A percentile compares a stretch with the other conserved stretches of the same genome.
Conservation (phyloP, 2,329 filamentous ascomycete species). For the Ilyonectria mors-panacis region DNA sequence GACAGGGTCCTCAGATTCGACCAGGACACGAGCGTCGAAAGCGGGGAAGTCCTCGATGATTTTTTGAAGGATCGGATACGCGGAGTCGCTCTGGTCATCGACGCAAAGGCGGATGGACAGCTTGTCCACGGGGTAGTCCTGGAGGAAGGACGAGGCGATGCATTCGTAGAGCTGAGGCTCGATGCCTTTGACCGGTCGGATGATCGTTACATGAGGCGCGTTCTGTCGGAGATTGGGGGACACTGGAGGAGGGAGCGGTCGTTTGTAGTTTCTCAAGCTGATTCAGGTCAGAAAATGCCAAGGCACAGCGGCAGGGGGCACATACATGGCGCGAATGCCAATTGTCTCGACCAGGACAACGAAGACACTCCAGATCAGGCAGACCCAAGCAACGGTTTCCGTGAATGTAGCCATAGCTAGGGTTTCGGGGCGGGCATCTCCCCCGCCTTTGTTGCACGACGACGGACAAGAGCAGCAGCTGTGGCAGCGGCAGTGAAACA, state of each 20-base stretch:
- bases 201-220: slow-evolving; percentile 88
- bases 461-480: slow-evolving; percentile 8
- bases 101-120: slow-evolving; percentile 89
- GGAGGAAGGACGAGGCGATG: slow-evolving; percentile 86
- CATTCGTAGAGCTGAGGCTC: slow-evolving; percentile 94
- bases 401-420: slow-evolving; percentile 48
- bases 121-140: slow-evolving; percentile 83
- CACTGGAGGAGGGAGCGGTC: slow-evolving; percentile 62
- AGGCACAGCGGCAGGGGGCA: slow-evolving; percentile 5
- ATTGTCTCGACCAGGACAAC: slow-evolving; percentile 69
- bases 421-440: slow-evolving; percentile 10
- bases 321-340: slow-evolving; percentile 71
- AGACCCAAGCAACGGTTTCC: slow-evolving; percentile 62
- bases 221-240: slow-evolving; percentile 65
- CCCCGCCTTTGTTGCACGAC: slow-evolving; percentile 10
- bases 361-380: slow-evolving; percentile 67
- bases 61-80: slow-evolving; percentile 79
- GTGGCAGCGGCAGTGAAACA: slow-evolving; percentile 6
- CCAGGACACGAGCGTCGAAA: slow-evolving; percentile 79
- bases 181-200: slow-evolving; percentile 93
- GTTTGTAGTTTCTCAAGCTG: slow-evolving; percentile 69
- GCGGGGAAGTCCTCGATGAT: slow-evolving; percentile 81
- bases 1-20: slow-evolving; percentile 86
- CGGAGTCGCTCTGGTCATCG: slow-evolving; percentile 80
- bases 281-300: slow-evolving; percentile 11